Evolutionary conservation across 768 basidiomycete genomes (phyloP).

Genomic region (Tremella yokohamensis): DNA sequence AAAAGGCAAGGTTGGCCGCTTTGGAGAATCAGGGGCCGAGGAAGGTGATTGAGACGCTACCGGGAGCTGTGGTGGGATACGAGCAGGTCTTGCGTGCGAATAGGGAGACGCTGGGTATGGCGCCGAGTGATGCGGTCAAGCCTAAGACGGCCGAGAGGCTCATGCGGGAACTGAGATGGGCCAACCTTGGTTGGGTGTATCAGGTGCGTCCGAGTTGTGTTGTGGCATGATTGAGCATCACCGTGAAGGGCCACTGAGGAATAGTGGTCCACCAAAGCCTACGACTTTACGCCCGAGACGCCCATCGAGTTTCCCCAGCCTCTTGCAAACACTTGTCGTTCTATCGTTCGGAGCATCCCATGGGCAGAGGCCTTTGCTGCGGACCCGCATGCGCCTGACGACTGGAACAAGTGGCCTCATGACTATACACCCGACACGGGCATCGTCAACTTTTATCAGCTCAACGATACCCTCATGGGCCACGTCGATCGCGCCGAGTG

Average conservation of each 20-base stretch:
- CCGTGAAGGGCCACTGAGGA: neutral
- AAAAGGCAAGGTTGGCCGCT: neutral
- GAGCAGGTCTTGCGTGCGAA: constrained; percentile 57
- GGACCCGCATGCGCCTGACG: constrained; percentile 17
- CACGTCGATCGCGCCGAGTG: constrained; percentile 93
- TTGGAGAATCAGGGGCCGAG: neutral
- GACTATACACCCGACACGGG: constrained; percentile 93
- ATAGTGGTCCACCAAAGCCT: constrained; percentile 90
- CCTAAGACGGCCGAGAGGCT: constrained; percentile 60
- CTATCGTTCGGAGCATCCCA: constrained; percentile 62
- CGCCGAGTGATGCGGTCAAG: constrained; percentile 62
- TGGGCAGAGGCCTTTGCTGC: constrained; percentile 64
- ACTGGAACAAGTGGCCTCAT: constrained; percentile 69
- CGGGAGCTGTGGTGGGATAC: constrained; percentile 63
- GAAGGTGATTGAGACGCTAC: constrained; percentile 65
- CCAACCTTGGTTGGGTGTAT: constrained; percentile 92
- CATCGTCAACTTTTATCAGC: constrained; percentile 93
- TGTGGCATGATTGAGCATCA: neutral
- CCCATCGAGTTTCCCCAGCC: constrained; percentile 62
- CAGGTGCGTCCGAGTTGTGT: constrained; percentile 51
- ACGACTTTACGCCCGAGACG: constrained; percentile 70
- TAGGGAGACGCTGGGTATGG: constrained; percentile 59
- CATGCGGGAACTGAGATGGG: constrained; percentile 80
- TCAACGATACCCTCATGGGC: constrained; percentile 87
- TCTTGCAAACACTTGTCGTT: constrained; percentile 61